These are phyloP conservation scores for Geotrichum aggregatum DNA, from an alignment of 1,139 yeast genomes.

Conservation along the genomic window DNA sequence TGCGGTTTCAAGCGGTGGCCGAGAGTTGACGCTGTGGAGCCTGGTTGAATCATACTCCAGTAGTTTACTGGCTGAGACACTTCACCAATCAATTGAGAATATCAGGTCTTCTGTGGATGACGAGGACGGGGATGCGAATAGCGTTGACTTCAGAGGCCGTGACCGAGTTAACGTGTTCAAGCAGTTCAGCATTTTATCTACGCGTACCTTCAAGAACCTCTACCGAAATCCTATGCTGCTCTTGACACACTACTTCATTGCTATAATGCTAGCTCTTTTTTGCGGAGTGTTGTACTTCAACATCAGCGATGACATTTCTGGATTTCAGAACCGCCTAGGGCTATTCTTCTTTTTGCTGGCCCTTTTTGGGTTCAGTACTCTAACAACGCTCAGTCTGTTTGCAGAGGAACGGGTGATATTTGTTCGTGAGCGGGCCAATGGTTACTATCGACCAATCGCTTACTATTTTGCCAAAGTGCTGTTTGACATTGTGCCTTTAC, in stretches of 20 bases:
- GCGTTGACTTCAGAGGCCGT: slow-evolving; percentile 19
- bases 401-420: slow-evolving; percentile 84
- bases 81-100: slow-evolving; percentile 47
- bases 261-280: slow-evolving; percentile 71
- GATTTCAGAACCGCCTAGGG: slow-evolving; percentile 93
- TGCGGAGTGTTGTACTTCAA: slow-evolving; percentile 83
- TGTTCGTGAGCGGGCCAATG: slow-evolving; percentile 88
- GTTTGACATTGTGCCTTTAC: slow-evolving; percentile 83
- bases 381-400: slow-evolving; percentile 87
- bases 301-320: slow-evolving; percentile 82
- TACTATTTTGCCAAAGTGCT: slow-evolving; percentile 80
- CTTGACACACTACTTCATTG: slow-evolving; percentile 74
- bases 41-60: slow-evolving; percentile 44
- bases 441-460: slow-evolving; percentile 81
- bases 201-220: slow-evolving; percentile 84
- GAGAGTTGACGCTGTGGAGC: slow-evolving; percentile 23
- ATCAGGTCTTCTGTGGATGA: slow-evolving; percentile 26
- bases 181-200: slow-evolving; percentile 67
- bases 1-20: slow-evolving; percentile 1
- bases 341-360: slow-evolving; percentile 85
- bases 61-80: slow-evolving; percentile 50
- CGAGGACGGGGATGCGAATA: slow-evolving; percentile 26
- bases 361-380: slow-evolving; percentile 86
- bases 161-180: slow-evolving; percentile 54
- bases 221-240: slow-evolving; percentile 87